phyloP scores from a whole-genome alignment of 768 basidiomycete species.

The Panaeolus cyanescens region DNA sequence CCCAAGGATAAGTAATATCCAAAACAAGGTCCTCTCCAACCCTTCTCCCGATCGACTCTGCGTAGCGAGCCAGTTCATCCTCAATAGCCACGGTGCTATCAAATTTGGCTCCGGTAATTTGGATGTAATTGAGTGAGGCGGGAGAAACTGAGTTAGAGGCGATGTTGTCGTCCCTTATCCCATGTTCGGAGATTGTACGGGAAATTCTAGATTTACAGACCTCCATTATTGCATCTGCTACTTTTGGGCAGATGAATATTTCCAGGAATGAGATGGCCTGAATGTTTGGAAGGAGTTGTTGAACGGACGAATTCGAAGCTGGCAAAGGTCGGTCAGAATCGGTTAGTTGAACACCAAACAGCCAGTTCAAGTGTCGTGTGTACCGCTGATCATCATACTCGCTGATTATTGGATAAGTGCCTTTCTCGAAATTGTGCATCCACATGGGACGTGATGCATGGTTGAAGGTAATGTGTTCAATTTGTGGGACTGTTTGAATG shows the following conservation, averaged over 20 bases:
- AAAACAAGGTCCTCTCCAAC: neutral
- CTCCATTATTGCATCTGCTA: neutral
- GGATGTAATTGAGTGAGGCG: neutral
- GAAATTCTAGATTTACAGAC: neutral
- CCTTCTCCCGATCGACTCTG: neutral
- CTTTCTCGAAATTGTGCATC: too few relatives aligned
- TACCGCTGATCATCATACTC: too few relatives aligned
- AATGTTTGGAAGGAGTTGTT: neutral
- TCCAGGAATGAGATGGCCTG: neutral
- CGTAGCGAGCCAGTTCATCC: neutral
- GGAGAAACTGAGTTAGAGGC: neutral
- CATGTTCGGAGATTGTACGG: too few relatives aligned
- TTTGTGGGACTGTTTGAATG: neutral
- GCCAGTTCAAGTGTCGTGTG: too few relatives aligned
- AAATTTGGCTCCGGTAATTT: neutral
- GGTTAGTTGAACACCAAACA: too few relatives aligned
- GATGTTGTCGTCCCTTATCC: too few relatives aligned
- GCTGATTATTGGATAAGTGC: too few relatives aligned
- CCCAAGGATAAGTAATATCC: neutral
- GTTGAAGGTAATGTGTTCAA: too few relatives aligned
- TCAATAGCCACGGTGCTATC: neutral
- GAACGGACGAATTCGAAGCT: too few relatives aligned
- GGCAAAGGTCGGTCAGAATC: too few relatives aligned
- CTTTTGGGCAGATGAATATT: neutral
- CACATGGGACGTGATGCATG: too few relatives aligned